Evolutionary conservation across 2,329 filamentous ascomycete genomes (phyloP).

Genomic region (Fusarium sterilihyphosum): DNA sequence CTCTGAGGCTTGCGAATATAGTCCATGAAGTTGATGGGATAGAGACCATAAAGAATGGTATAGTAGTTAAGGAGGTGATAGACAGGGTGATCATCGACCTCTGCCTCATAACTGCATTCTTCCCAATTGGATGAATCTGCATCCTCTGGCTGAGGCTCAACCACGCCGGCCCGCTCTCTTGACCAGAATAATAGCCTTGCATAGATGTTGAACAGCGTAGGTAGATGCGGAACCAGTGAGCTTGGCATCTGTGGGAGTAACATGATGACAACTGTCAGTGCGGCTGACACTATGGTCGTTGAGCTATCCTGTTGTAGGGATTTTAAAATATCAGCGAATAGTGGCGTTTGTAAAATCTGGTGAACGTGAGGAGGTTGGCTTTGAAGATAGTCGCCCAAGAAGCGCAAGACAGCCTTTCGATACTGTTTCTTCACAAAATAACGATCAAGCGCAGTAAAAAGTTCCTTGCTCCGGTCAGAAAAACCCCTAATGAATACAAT

Average conservation of each 20-base stretch:
- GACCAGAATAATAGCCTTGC: constrained; percentile 85
- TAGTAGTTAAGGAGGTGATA: constrained; percentile 80
- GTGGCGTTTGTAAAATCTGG: constrained; percentile 74
- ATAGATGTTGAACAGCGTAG: constrained; percentile 83
- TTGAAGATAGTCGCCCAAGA: constrained; percentile 78
- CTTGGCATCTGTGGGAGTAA: constrained; percentile 83
- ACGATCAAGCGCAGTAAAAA: constrained; percentile 72
- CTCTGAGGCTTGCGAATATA: constrained; percentile 85
- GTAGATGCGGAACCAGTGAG: constrained; percentile 73
- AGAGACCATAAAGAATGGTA: constrained; percentile 83
- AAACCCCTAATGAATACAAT: background rate
- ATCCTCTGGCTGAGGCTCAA: constrained; percentile 53
- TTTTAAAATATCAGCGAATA: constrained; percentile 76
- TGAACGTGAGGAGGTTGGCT: constrained; percentile 83
- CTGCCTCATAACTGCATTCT: constrained; percentile 68
- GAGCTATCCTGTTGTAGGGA: constrained; percentile 83
- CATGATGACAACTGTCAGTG: constrained; percentile 81
- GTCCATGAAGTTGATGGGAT: constrained; percentile 86
- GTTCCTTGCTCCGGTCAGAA: constrained; percentile 57
- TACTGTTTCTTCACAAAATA: constrained; percentile 72
- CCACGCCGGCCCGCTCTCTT: constrained; percentile 56
- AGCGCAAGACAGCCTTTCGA: constrained; percentile 70
- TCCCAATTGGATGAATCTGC: constrained; percentile 66
- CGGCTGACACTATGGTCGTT: constrained; percentile 78
- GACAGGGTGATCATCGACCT: constrained; percentile 69